Base-by-base conservation (phyloP, 495 filamentous ascomycete genomes). In the Thermothielavioides terrestris region DNA sequence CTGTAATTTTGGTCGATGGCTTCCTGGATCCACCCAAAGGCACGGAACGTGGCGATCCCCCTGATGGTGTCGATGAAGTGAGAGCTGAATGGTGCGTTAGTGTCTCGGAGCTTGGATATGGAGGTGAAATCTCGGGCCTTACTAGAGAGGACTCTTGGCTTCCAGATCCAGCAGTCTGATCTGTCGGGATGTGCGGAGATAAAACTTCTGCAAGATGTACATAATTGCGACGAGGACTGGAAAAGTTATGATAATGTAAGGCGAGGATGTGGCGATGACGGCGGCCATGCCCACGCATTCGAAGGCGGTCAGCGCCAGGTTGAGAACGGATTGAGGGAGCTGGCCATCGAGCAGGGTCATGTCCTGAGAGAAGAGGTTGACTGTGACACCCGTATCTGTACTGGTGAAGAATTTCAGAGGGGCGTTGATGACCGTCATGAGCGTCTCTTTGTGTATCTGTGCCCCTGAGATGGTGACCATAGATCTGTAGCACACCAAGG, bases 161-260 rank as follows among this genome's bases (percentile, higher is more conserved):
- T 75, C 69, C 3, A 74, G 71, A 46, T 82, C 79, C 1, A 84
- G 53, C 4, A 81, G 50, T 6, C 80, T 68, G 2, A 84, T 45
- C 50, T 82, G 80, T 2, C 77, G 72, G 0, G 77, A 79, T 0
- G 74, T 77, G 10, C 74, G 72, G 0, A 82, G 65, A 45, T 83
- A 83, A 57, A 73, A 70, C 11, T 60, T 67, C 46, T 83, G 78
- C 1, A 81, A 35, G 0, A 71, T 4, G 34, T 65, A 77, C 9
- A 78, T 14, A 4, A 68, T 44, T 3, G 61, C 18, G 36, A 62
- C 46, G 40, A 69, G 44, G 47, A 62, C 36, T 20, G 74, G 59
- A 40, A 43, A 56, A 1, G 51, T 55, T 10, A 62, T 45, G 10
- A 56, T 59, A 2, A 68, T 53, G 27, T 58, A 55, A 7, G 57